These are phyloP conservation scores for Aureobasidium subglaciale DNA, from an alignment of 2,329 filamentous ascomycete species.

Conservation along the genomic window DNA sequence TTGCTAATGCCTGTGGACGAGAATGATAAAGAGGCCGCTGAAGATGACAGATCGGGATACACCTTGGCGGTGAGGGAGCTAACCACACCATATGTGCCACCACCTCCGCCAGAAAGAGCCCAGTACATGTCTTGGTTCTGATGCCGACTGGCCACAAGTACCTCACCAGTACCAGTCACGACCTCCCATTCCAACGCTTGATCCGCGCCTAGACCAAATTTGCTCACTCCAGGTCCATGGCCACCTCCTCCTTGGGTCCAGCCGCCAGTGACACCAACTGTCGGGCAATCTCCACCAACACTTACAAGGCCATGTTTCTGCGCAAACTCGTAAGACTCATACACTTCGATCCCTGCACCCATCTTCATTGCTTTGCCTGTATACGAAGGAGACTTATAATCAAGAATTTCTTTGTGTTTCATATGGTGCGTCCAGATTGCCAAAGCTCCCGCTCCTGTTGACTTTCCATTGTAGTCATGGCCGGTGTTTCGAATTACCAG, in stretches of 20 bases:
- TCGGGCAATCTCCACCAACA: conserved; percentile 49
- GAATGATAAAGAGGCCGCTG: too few species aligned
- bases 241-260: conserved; percentile 57
- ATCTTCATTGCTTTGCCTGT: conserved; percentile 45
- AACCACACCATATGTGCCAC: conserved; percentile 53
- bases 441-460: conserved; percentile 52
- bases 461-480: conserved; percentile 47
- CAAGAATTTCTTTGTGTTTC: background rate
- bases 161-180: conserved; percentile 44
- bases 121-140: conserved; percentile 55
- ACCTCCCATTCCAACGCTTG: conserved; percentile 44
- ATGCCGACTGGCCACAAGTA: conserved; percentile 41
- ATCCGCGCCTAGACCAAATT: conserved; percentile 53
- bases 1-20: too few species aligned
- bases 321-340: too few species aligned
- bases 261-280: conserved; percentile 53
- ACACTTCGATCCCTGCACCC: background rate
- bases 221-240: conserved; percentile 46
- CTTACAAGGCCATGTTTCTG: too few species aligned
- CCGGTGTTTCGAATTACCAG: conserved; percentile 40
- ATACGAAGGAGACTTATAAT: background rate
- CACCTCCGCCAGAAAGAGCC: conserved; percentile 55
- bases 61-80: conserved; percentile 48
- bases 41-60: too few species aligned
- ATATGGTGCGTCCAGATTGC: conserved; percentile 29